These are phyloP conservation scores for Penicillium sp. DNA, from an alignment of 2,329 filamentous ascomycete species.

Conservation along the genomic window DNA sequence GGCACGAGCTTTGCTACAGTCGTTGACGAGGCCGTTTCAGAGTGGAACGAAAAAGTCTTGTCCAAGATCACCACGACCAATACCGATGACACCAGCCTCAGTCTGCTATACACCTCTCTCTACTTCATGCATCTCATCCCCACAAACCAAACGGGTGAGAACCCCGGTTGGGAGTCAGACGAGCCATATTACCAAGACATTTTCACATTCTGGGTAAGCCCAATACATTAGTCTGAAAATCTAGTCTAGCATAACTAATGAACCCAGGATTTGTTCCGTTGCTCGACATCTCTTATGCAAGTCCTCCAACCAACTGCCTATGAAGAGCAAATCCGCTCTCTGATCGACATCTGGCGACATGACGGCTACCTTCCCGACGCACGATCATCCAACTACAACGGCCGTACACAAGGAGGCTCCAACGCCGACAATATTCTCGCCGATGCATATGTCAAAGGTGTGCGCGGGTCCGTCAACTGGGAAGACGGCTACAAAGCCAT, in stretches of 20 bases:
- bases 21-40: slow-evolving; percentile 54
- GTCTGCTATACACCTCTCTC: slow-evolving; percentile 69
- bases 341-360: slow-evolving; percentile 71
- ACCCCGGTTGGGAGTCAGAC: slow-evolving; percentile 66
- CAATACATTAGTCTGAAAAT: background rate
- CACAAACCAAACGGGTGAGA: slow-evolving; percentile 74
- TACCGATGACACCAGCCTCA: slow-evolving; percentile 61
- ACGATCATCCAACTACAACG: slow-evolving; percentile 72
- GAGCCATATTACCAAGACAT: slow-evolving; percentile 76
- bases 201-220: slow-evolving; percentile 68
- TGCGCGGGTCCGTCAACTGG: slow-evolving; percentile 68
- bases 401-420: slow-evolving; percentile 71
- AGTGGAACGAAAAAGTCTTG: slow-evolving; percentile 68
- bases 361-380: slow-evolving; percentile 70
- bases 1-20: slow-evolving; percentile 54
- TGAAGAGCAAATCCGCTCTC: slow-evolving; percentile 68
- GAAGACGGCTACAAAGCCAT: slow-evolving; percentile 66
- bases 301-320: slow-evolving; percentile 68
- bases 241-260: slow-evolving; percentile 29
- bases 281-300: slow-evolving; percentile 68
- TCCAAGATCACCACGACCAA: slow-evolving; percentile 68
- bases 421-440: slow-evolving; percentile 75
- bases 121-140: slow-evolving; percentile 74
- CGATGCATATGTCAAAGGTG: slow-evolving; percentile 73
- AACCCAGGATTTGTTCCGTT: slow-evolving; percentile 62